phyloP scores from a whole-genome alignment of 495 filamentous ascomycete genomes.

The Extremus antarcticus region DNA sequence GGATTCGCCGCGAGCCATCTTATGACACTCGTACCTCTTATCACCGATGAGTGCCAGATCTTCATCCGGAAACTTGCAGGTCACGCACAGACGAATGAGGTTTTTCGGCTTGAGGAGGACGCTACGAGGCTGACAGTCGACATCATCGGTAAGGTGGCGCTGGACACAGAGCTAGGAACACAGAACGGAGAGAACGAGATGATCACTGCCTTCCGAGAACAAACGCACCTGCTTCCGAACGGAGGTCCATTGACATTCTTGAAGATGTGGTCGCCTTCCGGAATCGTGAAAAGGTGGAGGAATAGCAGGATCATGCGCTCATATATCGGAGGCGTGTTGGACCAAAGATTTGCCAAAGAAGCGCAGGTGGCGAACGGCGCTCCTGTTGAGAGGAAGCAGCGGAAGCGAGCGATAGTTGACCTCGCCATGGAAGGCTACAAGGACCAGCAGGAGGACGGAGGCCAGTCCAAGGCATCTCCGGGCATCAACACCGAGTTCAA shows the following conservation, averaged over 20 bases:
- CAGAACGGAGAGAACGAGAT: constrained; percentile 29
- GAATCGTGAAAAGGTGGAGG: constrained; percentile 23
- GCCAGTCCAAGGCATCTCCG: background rate
- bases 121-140: constrained; percentile 34
- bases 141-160: constrained; percentile 33
- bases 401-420: constrained; percentile 23
- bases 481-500: constrained; percentile 14
- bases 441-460: background rate
- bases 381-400: constrained; percentile 2
- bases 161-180: constrained; percentile 29
- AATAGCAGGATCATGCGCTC: constrained; percentile 27
- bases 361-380: background rate
- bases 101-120: constrained; percentile 29
- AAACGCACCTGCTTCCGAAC: constrained; percentile 22
- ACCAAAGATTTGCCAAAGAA: constrained; percentile 24
- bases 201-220: constrained; percentile 26
- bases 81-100: constrained; percentile 24
- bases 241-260: constrained; percentile 17
- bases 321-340: constrained; percentile 29
- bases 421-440: constrained; percentile 30
- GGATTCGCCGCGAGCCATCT: constrained; percentile 36
- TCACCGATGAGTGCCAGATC: constrained; percentile 32
- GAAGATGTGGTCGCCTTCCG: constrained; percentile 16
- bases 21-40: constrained; percentile 30
- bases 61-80: constrained; percentile 29